Evolutionary conservation across 768 basidiomycete species (phyloP), one percentile per base, ranked within the genome.

Genomic region (Russula sp.): DNA sequence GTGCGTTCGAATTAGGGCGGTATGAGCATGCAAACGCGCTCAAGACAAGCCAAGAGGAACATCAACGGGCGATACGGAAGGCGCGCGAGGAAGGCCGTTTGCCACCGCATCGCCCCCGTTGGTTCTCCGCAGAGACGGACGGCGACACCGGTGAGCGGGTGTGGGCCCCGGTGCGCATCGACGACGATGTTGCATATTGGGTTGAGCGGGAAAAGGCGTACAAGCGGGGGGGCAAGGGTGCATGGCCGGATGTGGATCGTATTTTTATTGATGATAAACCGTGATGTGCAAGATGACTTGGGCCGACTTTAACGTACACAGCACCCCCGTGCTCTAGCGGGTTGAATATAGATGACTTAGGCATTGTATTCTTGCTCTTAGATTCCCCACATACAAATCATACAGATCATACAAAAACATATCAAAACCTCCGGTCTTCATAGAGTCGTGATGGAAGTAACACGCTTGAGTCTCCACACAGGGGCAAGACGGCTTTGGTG

Each of bases 1-100:
- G 95, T 32, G 94, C 95, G 31, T 98, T 98, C 73, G 95, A 98
- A 78, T 71, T 86, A 67, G 95, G 93, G 48, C 79, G 82, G 70
- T 95, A 93, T 69, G 93, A 90, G 69, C 79, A 83, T 52, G 93
- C 89, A 62, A 97, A 91, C 72, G 83, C 79, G 61, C 77, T 90
- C 70, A 98, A 93, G 78, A 77, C 79, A 45, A 76, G 76, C 69
- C 91, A 93, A 72, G 95, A 98, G 71, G 93, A 94, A 67, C 82
- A 79, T 70, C 94, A 98, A 76, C 78, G 79, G 10, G 76, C 75
- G 50, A 91, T 88, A 14, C 77, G 95, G 61, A 81, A 79, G 58
- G 82, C 82, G 39, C 75, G 95, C 57, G 94, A 97, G 73, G 83
- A 83, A 56, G 94, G 94, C 9, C 73, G 78, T 69, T 59, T 85